Percentiles rank a stretch among this genome's conserved stretches.
phyloP scores from a whole-genome alignment of 202 grass and related monocot genomes.

The Carex arenaria region DNA sequence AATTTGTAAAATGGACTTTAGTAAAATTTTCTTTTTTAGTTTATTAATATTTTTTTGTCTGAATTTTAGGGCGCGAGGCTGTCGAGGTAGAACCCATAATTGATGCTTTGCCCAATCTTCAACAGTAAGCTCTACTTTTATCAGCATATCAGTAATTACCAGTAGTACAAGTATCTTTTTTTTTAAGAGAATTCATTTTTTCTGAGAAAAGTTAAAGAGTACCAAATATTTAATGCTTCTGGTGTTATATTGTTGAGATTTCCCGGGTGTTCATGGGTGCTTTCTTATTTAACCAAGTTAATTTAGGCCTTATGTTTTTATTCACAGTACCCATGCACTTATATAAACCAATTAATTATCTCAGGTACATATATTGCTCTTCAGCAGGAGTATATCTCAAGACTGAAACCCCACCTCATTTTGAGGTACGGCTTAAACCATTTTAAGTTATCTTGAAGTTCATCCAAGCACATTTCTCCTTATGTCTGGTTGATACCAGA shows the following conservation, averaged over 20 bases:
- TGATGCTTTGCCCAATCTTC: conserved; percentile 80
- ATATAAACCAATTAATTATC: conserved; percentile 17
- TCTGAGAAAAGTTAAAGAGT: no score
- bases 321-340: background rate
- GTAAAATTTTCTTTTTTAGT: background rate
- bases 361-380: conserved; percentile 93
- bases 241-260: background rate
- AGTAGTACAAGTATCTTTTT: background rate
- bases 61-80: conserved; percentile 73
- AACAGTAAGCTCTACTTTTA: conserved; percentile 59
- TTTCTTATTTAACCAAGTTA: background rate
- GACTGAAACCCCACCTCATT: conserved; percentile 81
- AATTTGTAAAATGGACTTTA: background rate
- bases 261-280: background rate
- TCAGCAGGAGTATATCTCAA: conserved; percentile 97
- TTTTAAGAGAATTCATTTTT: no score
- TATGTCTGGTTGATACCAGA: background rate
- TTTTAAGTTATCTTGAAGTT: background rate
- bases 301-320: background rate
- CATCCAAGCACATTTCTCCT: background rate
- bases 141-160: background rate
- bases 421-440: conserved; percentile 42
- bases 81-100: conserved; percentile 65
- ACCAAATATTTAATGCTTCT: background rate
- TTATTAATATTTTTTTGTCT: background rate